Evolutionary conservation across 768 basidiomycete genomes (phyloP).

Genomic region (Pleurotus ostreatus): DNA sequence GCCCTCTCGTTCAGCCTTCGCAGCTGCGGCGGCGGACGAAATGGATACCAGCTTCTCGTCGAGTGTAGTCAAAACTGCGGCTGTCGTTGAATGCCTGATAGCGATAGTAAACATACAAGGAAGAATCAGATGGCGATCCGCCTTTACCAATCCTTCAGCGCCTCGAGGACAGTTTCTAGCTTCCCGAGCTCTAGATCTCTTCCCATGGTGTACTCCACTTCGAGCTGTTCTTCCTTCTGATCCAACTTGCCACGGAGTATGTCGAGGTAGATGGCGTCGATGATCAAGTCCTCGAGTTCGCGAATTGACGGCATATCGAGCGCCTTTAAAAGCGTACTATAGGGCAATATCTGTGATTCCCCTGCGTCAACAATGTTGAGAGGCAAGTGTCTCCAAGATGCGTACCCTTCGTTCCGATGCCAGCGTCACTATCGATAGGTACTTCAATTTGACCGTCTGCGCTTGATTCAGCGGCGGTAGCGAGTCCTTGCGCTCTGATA

Average conservation of each 20-base stretch:
- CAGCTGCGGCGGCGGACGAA: constrained; percentile 34
- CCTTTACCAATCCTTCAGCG: constrained; percentile 61
- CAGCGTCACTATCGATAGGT: constrained; percentile 86
- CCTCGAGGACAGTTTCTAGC: constrained; percentile 53
- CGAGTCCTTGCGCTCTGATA: constrained; percentile 57
- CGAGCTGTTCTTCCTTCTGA: constrained; percentile 85
- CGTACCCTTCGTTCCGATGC: constrained; percentile 74
- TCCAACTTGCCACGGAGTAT: constrained; percentile 89
- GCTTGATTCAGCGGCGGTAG: constrained; percentile 67
- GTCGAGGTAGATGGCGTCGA: constrained; percentile 93
- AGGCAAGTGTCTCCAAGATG: constrained; percentile 2
- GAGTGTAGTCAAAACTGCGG: constrained; percentile 65
- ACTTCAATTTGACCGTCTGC: constrained; percentile 86
- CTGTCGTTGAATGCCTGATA: constrained; percentile 65
- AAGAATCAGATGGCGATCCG: constrained; percentile 16
- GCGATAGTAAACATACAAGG: background rate
- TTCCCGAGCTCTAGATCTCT: constrained; percentile 82
- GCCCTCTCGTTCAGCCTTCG: constrained; percentile 40
- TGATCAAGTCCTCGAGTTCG: constrained; percentile 93
- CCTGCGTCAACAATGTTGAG: background rate
- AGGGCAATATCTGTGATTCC: constrained; percentile 68
- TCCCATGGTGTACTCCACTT: constrained; percentile 91
- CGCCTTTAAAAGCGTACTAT: constrained; percentile 61
- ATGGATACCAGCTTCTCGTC: constrained; percentile 65
- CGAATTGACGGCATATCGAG: constrained; percentile 79